A percentile compares a stretch with the other conserved stretches of the same genome.
Evolutionary conservation across 371 early-diverging fungal species (phyloP).

Genomic region (Mucor racemosus): DNA sequence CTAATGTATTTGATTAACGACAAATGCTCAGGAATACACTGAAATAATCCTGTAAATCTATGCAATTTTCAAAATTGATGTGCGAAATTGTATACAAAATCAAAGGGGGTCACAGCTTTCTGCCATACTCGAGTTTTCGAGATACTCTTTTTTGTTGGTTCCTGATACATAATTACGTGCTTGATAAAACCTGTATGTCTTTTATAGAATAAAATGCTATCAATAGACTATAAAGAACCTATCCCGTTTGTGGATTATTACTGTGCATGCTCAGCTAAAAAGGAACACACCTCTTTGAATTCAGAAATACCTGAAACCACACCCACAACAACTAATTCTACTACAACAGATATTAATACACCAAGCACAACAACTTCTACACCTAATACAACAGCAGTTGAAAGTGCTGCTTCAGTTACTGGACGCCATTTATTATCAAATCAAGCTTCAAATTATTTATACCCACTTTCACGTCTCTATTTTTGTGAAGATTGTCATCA

Average conservation of each 20-base stretch:
- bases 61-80: too few relatives aligned
- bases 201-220: slow-evolving; percentile 2
- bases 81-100: too few relatives aligned
- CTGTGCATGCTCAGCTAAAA: slow-evolving; percentile 44
- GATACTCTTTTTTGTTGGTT: neutral
- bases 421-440: slow-evolving; percentile 41
- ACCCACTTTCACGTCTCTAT: slow-evolving; percentile 77
- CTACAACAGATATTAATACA: neutral
- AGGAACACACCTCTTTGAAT: slow-evolving; percentile 10
- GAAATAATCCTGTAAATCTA: too few relatives aligned
- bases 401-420: slow-evolving; percentile 34
- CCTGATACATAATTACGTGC: neutral
- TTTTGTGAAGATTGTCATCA: slow-evolving; percentile 88
- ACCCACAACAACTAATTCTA: neutral
- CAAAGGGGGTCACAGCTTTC: neutral
- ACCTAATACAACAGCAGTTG: neutral
- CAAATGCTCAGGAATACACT: too few relatives aligned
- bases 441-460: slow-evolving; percentile 50
- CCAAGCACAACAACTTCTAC: neutral
- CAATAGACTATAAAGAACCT: slow-evolving; percentile 11
- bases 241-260: slow-evolving; percentile 59
- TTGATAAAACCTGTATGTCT: neutral
- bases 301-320: slow-evolving; percentile 1
- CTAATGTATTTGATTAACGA: too few relatives aligned
- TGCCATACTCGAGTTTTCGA: neutral